phyloP scores from a whole-genome alignment of 306 rosid genomes.

The Styphnolobium japonicum region DNA sequence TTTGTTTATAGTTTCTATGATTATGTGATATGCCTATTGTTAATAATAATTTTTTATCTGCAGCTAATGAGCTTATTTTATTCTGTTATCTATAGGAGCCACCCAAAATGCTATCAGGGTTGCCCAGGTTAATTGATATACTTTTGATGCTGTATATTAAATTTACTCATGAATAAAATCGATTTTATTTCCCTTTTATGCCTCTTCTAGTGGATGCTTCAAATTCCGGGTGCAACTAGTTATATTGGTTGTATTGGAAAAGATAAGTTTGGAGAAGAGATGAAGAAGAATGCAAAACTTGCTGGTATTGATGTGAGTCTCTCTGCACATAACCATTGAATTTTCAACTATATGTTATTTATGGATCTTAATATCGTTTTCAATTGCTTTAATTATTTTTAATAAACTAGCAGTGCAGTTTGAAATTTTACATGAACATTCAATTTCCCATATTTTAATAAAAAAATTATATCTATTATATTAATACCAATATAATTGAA shows the following conservation, averaged over 20 bases:
- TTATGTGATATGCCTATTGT: not conserved
- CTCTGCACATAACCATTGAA: not conserved
- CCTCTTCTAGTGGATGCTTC: constrained; percentile 60
- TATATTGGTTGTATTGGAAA: constrained; percentile 73
- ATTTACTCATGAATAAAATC: too few relatives aligned
- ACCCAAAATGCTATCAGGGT: constrained; percentile 70
- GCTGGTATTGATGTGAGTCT: constrained; percentile 63
- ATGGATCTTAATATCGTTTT: not conserved
- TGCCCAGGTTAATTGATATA: constrained; percentile 50
- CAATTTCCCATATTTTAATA: too few relatives aligned
- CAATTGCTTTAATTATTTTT: too few relatives aligned
- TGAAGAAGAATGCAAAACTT: constrained; percentile 53
- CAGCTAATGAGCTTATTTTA: not conserved
- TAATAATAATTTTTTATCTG: not conserved
- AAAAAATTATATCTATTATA: too few relatives aligned
- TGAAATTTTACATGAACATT: too few relatives aligned
- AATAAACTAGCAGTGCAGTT: too few relatives aligned
- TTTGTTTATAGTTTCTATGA: too few relatives aligned
- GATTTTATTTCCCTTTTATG: too few relatives aligned
- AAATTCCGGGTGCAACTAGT: constrained; percentile 65
- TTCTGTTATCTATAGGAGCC: constrained; percentile 43
- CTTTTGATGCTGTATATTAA: not conserved
- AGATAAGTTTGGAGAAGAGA: constrained; percentile 67
- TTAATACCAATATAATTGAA: too few relatives aligned
- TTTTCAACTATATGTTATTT: not conserved